Conservation (phyloP, 208 protist species). For the Trypanosoma vivax region DNA sequence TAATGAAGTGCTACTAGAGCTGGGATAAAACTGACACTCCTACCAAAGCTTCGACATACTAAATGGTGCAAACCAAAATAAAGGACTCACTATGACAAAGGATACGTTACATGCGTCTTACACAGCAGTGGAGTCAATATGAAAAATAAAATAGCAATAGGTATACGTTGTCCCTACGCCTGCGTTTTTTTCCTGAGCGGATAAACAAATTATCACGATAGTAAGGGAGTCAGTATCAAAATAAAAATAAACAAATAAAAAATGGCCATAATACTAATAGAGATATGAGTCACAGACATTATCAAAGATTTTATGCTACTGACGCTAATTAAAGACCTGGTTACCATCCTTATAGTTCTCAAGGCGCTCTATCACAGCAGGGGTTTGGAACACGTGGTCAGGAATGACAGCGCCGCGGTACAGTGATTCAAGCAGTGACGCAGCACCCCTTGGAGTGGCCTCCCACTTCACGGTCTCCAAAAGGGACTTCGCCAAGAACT, state of each 20-base stretch:
- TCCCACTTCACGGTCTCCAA: slow-evolving; percentile 88
- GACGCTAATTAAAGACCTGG: slow-evolving; percentile 55
- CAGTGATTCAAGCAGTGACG: slow-evolving; percentile 84
- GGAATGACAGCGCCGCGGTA: slow-evolving; percentile 86
- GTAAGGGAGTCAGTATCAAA: background rate
- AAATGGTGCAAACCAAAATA: no score
- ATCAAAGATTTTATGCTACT: background rate
- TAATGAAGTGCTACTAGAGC: no score
- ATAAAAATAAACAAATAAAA: slow-evolving; percentile 5
- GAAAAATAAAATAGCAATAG: no score
- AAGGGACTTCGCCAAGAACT: slow-evolving; percentile 81
- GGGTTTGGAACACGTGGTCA: slow-evolving; percentile 87
- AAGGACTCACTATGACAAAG: no score
- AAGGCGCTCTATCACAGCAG: slow-evolving; percentile 77
- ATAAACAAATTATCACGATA: background rate
- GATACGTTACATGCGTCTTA: no score
- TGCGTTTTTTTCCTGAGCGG: no score
- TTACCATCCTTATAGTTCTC: slow-evolving; percentile 74
- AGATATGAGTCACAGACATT: background rate
- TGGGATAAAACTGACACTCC: no score
- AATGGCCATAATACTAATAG: background rate
- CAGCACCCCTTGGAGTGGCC: slow-evolving; percentile 76
- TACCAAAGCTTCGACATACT: no score
- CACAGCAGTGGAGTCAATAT: no score
- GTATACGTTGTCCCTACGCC: no score